Base-by-base conservation (phyloP, 345 rosid species). In the Cardamine chenopodiifolia region DNA sequence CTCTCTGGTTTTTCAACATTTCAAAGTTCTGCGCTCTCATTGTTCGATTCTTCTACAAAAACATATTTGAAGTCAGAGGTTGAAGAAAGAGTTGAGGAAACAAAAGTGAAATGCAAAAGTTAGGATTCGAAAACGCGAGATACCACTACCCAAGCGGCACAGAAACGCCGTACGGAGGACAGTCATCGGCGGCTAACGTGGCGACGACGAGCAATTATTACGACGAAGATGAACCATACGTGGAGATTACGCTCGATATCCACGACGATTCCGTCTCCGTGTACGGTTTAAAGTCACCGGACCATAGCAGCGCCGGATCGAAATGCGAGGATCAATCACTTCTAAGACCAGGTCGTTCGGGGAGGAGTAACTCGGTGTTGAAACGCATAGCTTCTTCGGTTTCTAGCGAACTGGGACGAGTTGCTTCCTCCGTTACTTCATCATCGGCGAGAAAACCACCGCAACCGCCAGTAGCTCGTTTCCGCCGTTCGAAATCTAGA, bases 221-320 rank as follows among this genome's bases (percentile, higher is more conserved):
- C 60, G 42, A 8, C 1, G 72, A 59, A 22, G 63, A 82, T 12
- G 72, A 84, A 56, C 68, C 77, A 2, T 93, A 85, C 34, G 98
- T 90, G 5, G 98, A 93, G 83, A 88, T 93, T 71, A 84, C 97
- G 20, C 84, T 90, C 1, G 97, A 89, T 60, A 80, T 93, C 64
- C 83, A 84, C 29, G 89, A 90, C 4, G 90, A 89, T 28, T 86
- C 88, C 0, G 93, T 92, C 11, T 90, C 89, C 14, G 96, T 93
- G 3, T 88, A 93, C 84, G 87, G 93, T 58, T 89, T 89, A 18
- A 55, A 76, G 68, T 66, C 90, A 1, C 82, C 86, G 1, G 45
- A 63, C 15, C 84, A 84, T 12, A 66, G 58, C 0, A 85, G 82
- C 1, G 83, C 86, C 18, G 82, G 71, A 6, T 53, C 61, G 2